phyloP scores from a whole-genome alignment of 2,329 filamentous ascomycete genomes.

The Fusarium sp. region DNA sequence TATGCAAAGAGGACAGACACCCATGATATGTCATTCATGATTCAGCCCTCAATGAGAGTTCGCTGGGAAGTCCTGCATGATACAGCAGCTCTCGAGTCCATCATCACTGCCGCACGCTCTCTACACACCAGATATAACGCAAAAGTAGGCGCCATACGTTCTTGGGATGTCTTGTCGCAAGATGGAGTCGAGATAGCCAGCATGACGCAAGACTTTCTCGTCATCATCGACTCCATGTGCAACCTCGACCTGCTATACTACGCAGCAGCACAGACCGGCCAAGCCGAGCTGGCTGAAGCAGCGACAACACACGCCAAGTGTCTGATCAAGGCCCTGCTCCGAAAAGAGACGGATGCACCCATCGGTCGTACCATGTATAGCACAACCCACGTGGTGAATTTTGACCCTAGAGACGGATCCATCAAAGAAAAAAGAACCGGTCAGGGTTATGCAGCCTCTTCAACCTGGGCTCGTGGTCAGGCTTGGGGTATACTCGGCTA shows the following conservation, averaged over 20 bases:
- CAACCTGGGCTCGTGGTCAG: conserved; percentile 62
- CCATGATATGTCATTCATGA: conserved; percentile 64
- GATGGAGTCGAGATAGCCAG: conserved; percentile 46
- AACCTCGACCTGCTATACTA: conserved; percentile 53
- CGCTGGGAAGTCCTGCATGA: conserved; percentile 58
- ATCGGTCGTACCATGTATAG: conserved; percentile 43
- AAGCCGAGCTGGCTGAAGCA: conserved; percentile 39
- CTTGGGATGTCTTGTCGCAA: conserved; percentile 55
- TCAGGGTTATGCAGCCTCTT: conserved; percentile 57
- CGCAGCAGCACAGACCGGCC: conserved; percentile 46
- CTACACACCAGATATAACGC: conserved; percentile 55
- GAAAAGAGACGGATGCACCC: conserved; percentile 44
- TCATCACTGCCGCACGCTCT: conserved; percentile 56
- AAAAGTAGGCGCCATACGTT: conserved; percentile 57
- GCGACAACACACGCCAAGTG: conserved; percentile 54
- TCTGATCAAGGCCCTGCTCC: conserved; percentile 53
- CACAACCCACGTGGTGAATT: conserved; percentile 60
- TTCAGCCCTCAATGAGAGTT: conserved; percentile 58
- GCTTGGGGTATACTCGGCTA: conserved; percentile 62
- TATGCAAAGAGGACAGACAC: conserved; percentile 56
- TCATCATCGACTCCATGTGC: conserved; percentile 56
- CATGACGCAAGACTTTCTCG: conserved; percentile 48
- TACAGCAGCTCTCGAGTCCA: conserved; percentile 49
- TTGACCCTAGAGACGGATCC: conserved; percentile 53
- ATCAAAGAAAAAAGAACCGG: conserved; percentile 58